Base-by-base conservation (phyloP, 345 rosid species). In the Rhodomyrtus tomentosa region DNA sequence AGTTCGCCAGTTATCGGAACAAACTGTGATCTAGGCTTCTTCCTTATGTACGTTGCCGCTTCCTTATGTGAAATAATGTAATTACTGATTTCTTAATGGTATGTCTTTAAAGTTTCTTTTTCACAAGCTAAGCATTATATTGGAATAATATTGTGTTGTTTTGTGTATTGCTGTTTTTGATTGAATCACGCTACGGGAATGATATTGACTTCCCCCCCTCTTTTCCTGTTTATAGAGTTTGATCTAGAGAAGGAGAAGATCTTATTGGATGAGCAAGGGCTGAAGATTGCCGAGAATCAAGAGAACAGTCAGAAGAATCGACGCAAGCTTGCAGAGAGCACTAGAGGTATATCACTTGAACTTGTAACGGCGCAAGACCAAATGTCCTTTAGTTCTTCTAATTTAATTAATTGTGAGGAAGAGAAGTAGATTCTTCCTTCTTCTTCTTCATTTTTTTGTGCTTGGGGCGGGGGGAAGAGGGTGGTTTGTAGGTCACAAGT, bases 281-380 rank as follows among this genome's bases (percentile, higher is more conserved):
- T 97, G 49, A 92, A 92, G 84, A 95, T 97, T 85, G 99, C 96
- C 88, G 99, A 97, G 88, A 97, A 94, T 87, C 98, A 97, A 91
- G 99, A 97, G 87, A 95, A 94, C 89, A 95, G 99, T 87, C 98
- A 92, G 87, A 95, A 94, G 86, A 97, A 97, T 87, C 91, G 99
- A 50, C 92, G 99, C 58, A 97, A 96, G 87, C 99, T 97, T 88
- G 99, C 99, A 49, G 99, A 96, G 92, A 97, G 95, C 93, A 97
- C 99, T 7, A 92, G 98, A 92, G 99, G 99, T 97, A 91, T 84
- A 10, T 52, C 29, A 12, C 32, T 6, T 72, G 55, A 49, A 25
- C 32, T 68, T 68, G 45, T 62, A 51, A 51, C 16, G 22, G 21
- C 36, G 79, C 79, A 0, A 36, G 25, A 68, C 13, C 3, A 0